These are phyloP conservation scores for Scalesia atractyloides DNA, from an alignment of 129 eudicot genomes.

Conservation along the genomic window DNA sequence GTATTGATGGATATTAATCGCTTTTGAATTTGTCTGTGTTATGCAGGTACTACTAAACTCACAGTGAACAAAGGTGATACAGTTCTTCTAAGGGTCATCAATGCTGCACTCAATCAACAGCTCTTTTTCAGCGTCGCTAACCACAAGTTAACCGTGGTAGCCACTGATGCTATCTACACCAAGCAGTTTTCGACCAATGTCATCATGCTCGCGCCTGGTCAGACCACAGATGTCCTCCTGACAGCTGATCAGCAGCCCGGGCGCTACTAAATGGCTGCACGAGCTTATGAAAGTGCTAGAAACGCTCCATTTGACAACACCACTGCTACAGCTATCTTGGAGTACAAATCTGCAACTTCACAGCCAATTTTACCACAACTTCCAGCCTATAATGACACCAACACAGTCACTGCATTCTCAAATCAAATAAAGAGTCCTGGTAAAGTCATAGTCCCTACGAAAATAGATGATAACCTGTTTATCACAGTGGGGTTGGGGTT, in stretches of 20 bases:
- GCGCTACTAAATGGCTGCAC: conserved; percentile 61
- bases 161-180: conserved; percentile 52
- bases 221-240: conserved; percentile 57
- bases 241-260: conserved; percentile 51
- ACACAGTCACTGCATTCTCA: conserved; percentile 50
- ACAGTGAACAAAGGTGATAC: conserved; percentile 48
- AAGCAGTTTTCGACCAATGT: conserved; percentile 50
- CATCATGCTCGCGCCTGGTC: conserved; percentile 71
- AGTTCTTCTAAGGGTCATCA: conserved; percentile 59
- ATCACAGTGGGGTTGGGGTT: conserved; percentile 58
- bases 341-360: conserved; percentile 35
- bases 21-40: neutral
- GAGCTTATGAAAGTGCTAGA: conserved; percentile 47
- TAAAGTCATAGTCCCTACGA: conserved; percentile 40
- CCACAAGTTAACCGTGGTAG: conserved; percentile 62
- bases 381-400: conserved; percentile 61
- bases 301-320: conserved; percentile 60
- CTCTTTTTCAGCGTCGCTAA: conserved; percentile 62
- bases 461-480: conserved; percentile 51
- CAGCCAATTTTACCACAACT: conserved; percentile 50
- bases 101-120: conserved; percentile 65
- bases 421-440: conserved; percentile 45
- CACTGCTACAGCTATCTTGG: conserved; percentile 60
- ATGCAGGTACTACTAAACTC: conserved; percentile 48
- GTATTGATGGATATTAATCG: neutral